Evolutionary conservation across 1,139 yeast genomes (phyloP).

Genomic region (Eremothecium coryli): DNA sequence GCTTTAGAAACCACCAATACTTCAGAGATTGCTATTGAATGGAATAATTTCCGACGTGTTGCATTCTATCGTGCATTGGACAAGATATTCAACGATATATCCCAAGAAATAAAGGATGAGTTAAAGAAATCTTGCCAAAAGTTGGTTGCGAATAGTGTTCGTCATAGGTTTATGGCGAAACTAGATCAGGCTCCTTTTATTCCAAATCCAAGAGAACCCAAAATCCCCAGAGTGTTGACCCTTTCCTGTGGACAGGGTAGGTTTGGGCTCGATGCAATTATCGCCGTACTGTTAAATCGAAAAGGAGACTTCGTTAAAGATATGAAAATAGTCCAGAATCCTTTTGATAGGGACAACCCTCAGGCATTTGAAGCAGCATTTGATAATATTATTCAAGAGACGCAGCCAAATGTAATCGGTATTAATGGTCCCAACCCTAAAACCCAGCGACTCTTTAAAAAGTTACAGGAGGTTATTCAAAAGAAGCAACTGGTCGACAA

Average conservation of each 20-base stretch:
- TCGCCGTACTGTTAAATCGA: conserved; percentile 72
- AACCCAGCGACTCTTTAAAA: conserved; percentile 52
- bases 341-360: conserved; percentile 38
- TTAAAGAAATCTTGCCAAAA: conserved; percentile 71
- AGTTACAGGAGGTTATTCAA: conserved; percentile 49
- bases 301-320: conserved; percentile 70
- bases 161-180: conserved; percentile 57
- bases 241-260: conserved; percentile 83
- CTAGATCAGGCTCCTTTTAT: conserved; percentile 91
- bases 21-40: conserved; percentile 66
- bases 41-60: conserved; percentile 71
- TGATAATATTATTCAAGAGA: conserved; percentile 42
- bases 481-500: conserved; percentile 51
- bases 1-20: conserved; percentile 74
- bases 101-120: conserved; percentile 75
- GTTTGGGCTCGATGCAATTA: conserved; percentile 70
- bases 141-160: conserved; percentile 56
- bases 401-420: conserved; percentile 80
- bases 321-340: conserved; percentile 68
- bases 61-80: conserved; percentile 62
- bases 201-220: conserved; percentile 73
- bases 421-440: conserved; percentile 80
- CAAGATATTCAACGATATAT: conserved; percentile 57
- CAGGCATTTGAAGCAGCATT: conserved; percentile 53
- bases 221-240: conserved; percentile 75